phyloP scores from a whole-genome alignment of 2,329 filamentous ascomycete genomes.

The Nemania diffusa region DNA sequence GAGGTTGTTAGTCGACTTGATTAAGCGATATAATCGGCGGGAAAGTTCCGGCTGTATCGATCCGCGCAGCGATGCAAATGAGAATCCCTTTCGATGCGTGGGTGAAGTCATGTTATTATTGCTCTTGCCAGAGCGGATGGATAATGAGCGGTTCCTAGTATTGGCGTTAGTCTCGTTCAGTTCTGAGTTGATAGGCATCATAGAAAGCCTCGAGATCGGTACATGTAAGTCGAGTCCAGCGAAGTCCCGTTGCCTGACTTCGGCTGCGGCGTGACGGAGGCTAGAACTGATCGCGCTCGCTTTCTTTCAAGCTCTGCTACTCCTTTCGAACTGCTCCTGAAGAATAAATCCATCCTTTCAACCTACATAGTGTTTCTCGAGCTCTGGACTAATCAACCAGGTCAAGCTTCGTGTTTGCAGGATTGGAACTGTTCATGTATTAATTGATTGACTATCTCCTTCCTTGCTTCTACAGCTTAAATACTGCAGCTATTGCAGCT shows the following conservation, averaged over 20 bases:
- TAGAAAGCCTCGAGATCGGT: conserved; percentile 27
- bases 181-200: background rate
- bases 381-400: conserved; percentile 6
- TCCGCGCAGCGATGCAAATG: conserved; percentile 85
- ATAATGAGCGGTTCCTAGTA: conserved; percentile 47
- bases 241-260: conserved; percentile 37
- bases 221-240: conserved; percentile 41
- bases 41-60: conserved; percentile 87
- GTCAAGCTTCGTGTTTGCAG: background rate
- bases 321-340: conserved; percentile 43
- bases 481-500: background rate
- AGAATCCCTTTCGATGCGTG: conserved; percentile 75
- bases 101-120: conserved; percentile 49
- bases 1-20: conserved; percentile 93
- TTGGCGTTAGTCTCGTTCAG: conserved; percentile 30
- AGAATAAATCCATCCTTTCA: conserved; percentile 46
- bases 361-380: conserved; percentile 44
- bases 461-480: conserved; percentile 8
- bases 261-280: conserved; percentile 34
- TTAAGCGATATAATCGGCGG: conserved; percentile 87
- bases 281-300: conserved; percentile 31
- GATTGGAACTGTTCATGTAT: conserved; percentile 16
- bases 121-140: conserved; percentile 52
- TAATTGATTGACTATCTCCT: conserved; percentile 21
- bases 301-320: conserved; percentile 44